Evolutionary conservation across 768 basidiomycete species (phyloP), one percentile per base, ranked within the genome.

Genomic region (Paxillus involutus): DNA sequence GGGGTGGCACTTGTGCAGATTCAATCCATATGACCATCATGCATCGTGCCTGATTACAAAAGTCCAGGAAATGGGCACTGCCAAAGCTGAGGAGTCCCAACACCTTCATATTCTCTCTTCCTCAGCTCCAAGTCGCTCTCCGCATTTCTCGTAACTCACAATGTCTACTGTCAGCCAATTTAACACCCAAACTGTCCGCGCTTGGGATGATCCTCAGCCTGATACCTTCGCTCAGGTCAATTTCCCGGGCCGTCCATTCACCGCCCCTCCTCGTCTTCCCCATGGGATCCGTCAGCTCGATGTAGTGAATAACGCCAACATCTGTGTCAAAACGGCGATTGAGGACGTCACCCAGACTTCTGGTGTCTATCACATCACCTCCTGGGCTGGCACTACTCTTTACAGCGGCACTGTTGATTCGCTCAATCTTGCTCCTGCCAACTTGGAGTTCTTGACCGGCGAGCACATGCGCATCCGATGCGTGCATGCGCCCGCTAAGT

Each of bases 81-180:
- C 5, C 29, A 30, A 30, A 30, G 29, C 29, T 30, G 6, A 29
- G 29, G 29, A 29, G 21, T 21, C 21, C 21, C 29, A 4, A 30
- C 29, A 30, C 29, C 4, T 30, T 30, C 29, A 30, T 30, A 30
- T 30, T 30, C 9, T 30, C 9, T 30, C 29, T 9, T 30, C 4
- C 29, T 30, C 29, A 30, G 29, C 29, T 30, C 29, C 29, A 30
- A 30, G 29, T 30, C 29, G 6, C 5, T 9, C 29, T 30, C 29
- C 29, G 4, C 29, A 30, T 30, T 3, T 21, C 29, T 30, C 5
- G 29, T 30, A 30, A 30, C 29, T 6, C 5, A 6, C 29, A 21
- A 62, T 62, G 61, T 57, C 61, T 13, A 4, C 57, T 40, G 26
- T 63, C 19, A 47, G 55, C 14, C 52, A 52, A 46, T 63, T 63